Base-by-base conservation (phyloP, 2,329 filamentous ascomycete species). In the Phyllosticta citriasiana region DNA sequence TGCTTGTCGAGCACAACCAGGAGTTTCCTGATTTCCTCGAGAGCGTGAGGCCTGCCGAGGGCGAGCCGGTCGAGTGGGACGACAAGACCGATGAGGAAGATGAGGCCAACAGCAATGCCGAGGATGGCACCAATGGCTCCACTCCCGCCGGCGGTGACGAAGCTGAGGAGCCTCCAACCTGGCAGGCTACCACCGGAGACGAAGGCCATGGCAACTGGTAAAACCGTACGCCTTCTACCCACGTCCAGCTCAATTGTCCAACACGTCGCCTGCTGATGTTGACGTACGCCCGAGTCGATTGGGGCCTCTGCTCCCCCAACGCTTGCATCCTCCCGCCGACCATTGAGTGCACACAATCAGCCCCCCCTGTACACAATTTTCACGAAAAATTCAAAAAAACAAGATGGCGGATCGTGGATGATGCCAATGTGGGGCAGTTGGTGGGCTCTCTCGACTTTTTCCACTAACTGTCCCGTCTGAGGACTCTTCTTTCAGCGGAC, bases 11-110 rank as follows among this genome's bases (percentile, higher is more conserved):
- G 75, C 89, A 85, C 4, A 80, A 85, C 4, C 91, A 96, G 74
- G 75, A 79, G 0, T 76, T 99, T 26, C 94, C 94, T 0, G 88
- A 95, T 0, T 97, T 97, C 71, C 81, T 97, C 0, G 71, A 87
- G 65, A 65, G 78, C 0, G 85, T 84, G 70, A 76, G 84, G 61
- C 87, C 88, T 0, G 81, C 86, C 62, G 80, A 81, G 1, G 76
- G 75, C 0, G 74, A 77, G 66, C 72, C 62, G 33, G 73, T 82
- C 5, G 70, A 74, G 3, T 85, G 82, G 64, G 75, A 83, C 22
- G 83, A 86, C 47, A 79, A 84, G 53, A 71, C 71, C 19, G 72
- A 73, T 19, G 69, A 73, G 24, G 72, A 74, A 65, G 71, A 69
- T 25, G 60, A 57, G 8, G 35, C 27, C 24, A 50, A 33, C 7